Base-by-base conservation (phyloP, 495 filamentous ascomycete genomes). In the Ascodesmis nigricans region DNA sequence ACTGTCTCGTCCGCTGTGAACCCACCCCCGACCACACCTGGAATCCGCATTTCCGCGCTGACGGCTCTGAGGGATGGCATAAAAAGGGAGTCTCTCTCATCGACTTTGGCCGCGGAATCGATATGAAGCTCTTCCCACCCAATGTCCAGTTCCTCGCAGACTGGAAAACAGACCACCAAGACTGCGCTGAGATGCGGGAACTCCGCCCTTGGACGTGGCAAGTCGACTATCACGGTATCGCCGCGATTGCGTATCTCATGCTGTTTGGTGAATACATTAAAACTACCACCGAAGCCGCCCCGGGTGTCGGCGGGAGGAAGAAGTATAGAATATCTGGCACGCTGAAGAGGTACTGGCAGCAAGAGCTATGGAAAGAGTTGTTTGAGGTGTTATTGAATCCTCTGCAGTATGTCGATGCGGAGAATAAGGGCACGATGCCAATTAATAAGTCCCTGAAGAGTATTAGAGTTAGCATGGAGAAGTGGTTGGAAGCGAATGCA, bases 201-300 rank as follows among this genome's bases (percentile, higher is more conserved):
- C 63, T 75, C 43, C 63, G 83, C 8, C 78, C 79, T 1, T 97
- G 87, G 87, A 95, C 83, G 0, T 91, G 78, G 55, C 87, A 97
- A 50, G 73, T 91, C 38, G 87, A 97, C 54, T 82, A 95, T 36
- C 78, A 84, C 55, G 87, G 87, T 19, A 60, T 91, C 0, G 87
- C 87, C 0, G 79, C 78, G 4, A 75, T 76, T 9, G 57, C 93
- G 9, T 82, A 95, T 49, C 68, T 66, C 21, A 61, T 97, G 48
- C 64, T 97, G 0, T 95, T 92, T 51, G 87, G 87, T 4, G 78
- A 78, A 47, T 92, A 93, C 57, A 80, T 97, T 41, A 80, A 95
- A 47, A 87, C 79, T 10, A 57, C 68, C 7, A 60, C 62, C 1
- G 63, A 63, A 3, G 63, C 64, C 9, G 50, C 44, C 3, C 49